A percentile compares a stretch with the other conserved stretches of the same genome.
Conservation (phyloP, 768 basidiomycete genomes). For the Hygrocybe punicea region DNA sequence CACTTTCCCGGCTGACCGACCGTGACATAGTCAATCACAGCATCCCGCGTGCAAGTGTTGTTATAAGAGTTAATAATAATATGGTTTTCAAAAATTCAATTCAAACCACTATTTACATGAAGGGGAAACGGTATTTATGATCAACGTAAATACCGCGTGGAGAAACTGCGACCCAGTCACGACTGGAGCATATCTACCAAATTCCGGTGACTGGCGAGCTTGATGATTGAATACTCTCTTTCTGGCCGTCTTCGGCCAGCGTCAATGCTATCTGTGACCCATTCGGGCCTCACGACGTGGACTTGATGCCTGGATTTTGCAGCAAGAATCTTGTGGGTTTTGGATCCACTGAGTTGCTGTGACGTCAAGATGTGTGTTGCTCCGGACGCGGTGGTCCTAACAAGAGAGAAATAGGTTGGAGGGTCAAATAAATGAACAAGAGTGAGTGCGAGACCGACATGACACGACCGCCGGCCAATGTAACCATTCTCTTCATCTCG, state of each 20-base stretch:
- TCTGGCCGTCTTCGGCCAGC: constrained; percentile 61
- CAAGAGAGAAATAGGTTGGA: constrained; percentile 7
- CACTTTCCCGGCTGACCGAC: no score
- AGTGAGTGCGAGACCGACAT: constrained; percentile 45
- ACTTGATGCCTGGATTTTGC: constrained; percentile 46
- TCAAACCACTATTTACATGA: no score
- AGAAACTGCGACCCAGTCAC: background rate
- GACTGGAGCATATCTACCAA: constrained; percentile 38
- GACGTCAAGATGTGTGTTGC: constrained; percentile 82
- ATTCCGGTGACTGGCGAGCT: constrained; percentile 35
- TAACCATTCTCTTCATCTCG: constrained; percentile 69
- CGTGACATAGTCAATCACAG: no score
- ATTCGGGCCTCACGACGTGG: constrained; percentile 71
- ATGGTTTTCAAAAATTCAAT: no score
- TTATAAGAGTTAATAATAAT: no score
- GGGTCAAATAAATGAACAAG: background rate
- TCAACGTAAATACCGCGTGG: no score
- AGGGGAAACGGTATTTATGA: no score
- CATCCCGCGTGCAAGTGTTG: no score
- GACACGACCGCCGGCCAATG: constrained; percentile 62
- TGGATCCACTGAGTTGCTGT: constrained; percentile 63
- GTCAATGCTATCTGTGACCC: constrained; percentile 66
- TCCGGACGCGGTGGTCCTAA: constrained; percentile 52
- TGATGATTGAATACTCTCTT: constrained; percentile 51
- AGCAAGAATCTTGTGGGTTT: constrained; percentile 63